Conservation (phyloP, 192 early-diverging fungal species). For the Podila clonocystis region DNA sequence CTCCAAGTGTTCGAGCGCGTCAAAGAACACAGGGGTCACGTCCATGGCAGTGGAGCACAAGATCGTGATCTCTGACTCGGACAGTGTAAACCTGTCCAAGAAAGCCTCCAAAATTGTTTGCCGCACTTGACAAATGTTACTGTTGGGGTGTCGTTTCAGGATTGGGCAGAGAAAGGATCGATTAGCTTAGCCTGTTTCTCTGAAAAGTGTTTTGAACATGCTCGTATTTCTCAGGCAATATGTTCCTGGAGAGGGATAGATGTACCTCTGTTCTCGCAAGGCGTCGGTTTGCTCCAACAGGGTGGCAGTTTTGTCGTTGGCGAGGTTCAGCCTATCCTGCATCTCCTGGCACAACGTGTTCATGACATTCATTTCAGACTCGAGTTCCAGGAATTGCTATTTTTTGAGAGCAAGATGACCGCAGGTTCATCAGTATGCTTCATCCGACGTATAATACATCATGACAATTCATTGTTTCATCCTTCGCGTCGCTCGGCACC, state of each 20-base stretch:
- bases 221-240: too few relatives aligned
- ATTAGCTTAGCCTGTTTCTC: not conserved
- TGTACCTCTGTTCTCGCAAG: slow-evolving; percentile 72
- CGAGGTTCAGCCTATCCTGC: slow-evolving; percentile 61
- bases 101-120: slow-evolving; percentile 72
- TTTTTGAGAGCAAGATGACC: not conserved
- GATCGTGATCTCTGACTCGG: slow-evolving; percentile 69
- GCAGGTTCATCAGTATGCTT: not conserved
- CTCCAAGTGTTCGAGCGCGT: slow-evolving; percentile 71
- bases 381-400: slow-evolving; percentile 68
- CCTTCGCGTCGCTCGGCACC: slow-evolving; percentile 19
- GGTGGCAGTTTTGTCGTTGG: slow-evolving; percentile 65
- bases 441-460: not conserved
- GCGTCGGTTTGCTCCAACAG: slow-evolving; percentile 73
- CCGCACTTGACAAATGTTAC: slow-evolving; percentile 62
- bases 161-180: not conserved
- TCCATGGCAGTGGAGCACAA: slow-evolving; percentile 61
- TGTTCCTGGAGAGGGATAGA: too few relatives aligned
- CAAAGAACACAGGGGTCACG: slow-evolving; percentile 76
- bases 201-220: not conserved
- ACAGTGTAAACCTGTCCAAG: slow-evolving; percentile 74
- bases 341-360: slow-evolving; percentile 68
- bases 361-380: slow-evolving; percentile 68
- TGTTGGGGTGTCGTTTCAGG: slow-evolving; percentile 17
- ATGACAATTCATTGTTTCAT: not conserved